Evolutionary conservation across 78 protist species (phyloP), one percentile per base, ranked within the genome.

Genomic region (Chrysochromulina parva): DNA sequence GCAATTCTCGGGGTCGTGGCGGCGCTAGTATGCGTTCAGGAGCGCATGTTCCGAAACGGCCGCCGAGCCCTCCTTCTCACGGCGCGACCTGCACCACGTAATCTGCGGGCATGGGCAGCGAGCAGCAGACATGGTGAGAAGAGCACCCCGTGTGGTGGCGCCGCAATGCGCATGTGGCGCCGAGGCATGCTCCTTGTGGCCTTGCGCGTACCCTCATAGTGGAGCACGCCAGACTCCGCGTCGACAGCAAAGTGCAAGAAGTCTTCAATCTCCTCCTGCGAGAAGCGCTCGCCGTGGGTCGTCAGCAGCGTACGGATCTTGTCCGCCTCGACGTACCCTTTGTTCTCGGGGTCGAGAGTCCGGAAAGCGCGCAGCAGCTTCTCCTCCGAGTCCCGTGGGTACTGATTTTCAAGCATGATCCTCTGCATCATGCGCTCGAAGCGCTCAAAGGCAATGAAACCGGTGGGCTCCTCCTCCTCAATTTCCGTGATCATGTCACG

Each of bases 381-480:
- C 47, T 69, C 78, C 52, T 69, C 78, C 22, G 78, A 38, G 17
- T 69, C 78, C 13, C 78, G 78, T 7, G 78, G 16, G 53, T 20
- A 69, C 53, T 69, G 78, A 3, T 62, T 76, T 17, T 87, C 90
- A 6, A 59, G 4, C 17, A 87, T 19, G 20, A 87, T 20, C 2
- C 90, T 80, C 52, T 14, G 6, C 90, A 65, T 87, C 28, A 65
- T 38, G 28, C 73, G n/a, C 90, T 52, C 81, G 54, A 53, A 87
- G 19, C 57, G 9, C 54, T 91, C 87, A 28, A 22, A 91, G 58
- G 26, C 19, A 38, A 91, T 48, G 85, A n/a, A 85, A 20, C 90
- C 93, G 1, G 90, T 85, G 7, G 90, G 76, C 53, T 85, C 84
- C 85, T 85, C 90, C 26, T 60, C 80, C n/a, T 85, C 93, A 28